Evolutionary conservation across 192 early-diverging fungal genomes (phyloP).

Genomic region (Phlyctochytrium planicorne): DNA sequence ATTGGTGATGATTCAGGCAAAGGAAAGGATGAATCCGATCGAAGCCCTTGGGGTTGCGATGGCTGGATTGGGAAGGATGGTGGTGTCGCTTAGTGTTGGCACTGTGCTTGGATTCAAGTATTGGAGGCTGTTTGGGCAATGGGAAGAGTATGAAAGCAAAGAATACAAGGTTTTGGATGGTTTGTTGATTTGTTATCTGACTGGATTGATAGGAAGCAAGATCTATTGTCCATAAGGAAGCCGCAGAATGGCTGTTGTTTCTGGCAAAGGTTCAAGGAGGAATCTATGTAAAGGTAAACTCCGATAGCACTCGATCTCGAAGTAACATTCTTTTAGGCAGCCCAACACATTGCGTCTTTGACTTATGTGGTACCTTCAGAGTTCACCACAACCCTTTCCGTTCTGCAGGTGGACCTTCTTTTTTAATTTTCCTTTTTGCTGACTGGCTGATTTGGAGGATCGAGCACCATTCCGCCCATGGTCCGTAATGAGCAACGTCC

Average conservation of each 20-base stretch:
- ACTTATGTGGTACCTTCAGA: conserved; percentile 12
- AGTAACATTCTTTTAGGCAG: conserved; percentile 14
- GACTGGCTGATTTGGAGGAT: no score
- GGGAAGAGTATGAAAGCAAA: neutral
- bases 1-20: conserved; percentile 1
- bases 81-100: neutral
- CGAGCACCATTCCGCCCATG: conserved; percentile 65
- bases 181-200: neutral
- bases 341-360: conserved; percentile 24
- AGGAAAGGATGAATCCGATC: neutral
- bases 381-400: conserved; percentile 52
- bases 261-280: conserved; percentile 5
- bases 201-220: neutral
- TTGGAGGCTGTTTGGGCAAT: neutral
- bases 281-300: conserved; percentile 15
- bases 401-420: conserved; percentile 40
- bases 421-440: neutral
- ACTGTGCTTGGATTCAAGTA: neutral
- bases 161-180: conserved; percentile 8
- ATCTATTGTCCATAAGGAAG: neutral
- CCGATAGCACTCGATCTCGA: neutral
- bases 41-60: conserved; percentile 6
- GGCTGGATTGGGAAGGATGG: neutral
- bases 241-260: conserved; percentile 9
- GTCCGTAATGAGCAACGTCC: conserved; percentile 52